phyloP scores from a whole-genome alignment of 495 filamentous ascomycete species.

The Podospora pseudopauciseta region DNA sequence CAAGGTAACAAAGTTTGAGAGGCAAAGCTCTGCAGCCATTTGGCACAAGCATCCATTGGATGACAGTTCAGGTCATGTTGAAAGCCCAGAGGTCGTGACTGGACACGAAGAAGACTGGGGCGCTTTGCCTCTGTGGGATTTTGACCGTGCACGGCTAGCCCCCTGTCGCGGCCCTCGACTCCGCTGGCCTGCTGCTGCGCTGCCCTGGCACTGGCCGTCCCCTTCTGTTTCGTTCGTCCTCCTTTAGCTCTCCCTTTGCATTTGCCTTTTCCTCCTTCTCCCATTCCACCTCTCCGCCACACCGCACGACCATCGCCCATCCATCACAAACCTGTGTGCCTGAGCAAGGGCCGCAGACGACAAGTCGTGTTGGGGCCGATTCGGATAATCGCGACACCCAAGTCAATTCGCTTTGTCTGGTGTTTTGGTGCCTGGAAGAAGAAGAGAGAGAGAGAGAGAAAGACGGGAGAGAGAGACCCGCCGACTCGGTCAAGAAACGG shows the following conservation, averaged over 20 bases:
- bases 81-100: constrained; percentile 12
- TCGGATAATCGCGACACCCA: constrained; percentile 1
- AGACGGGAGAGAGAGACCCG: neutral
- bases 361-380: constrained; percentile 27
- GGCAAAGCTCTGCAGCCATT: constrained; percentile 13
- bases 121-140: constrained; percentile 15
- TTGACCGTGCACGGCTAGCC: constrained; percentile 10
- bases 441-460: no score
- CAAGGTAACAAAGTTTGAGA: constrained; percentile 4
- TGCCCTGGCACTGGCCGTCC: neutral
- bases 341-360: constrained; percentile 29
- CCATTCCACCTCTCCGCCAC: constrained; percentile 24
- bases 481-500: neutral
- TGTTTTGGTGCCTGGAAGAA: neutral
- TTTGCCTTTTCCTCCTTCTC: constrained; percentile 33
- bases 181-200: constrained; percentile 13
- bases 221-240: constrained; percentile 17
- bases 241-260: constrained; percentile 24
- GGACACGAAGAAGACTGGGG: neutral
- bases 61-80: neutral
- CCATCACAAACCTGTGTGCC: constrained; percentile 26
- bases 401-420: constrained; percentile 1
- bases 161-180: constrained; percentile 16
- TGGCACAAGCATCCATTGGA: constrained; percentile 11
- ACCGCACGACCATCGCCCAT: constrained; percentile 29